Conservation (phyloP, 495 filamentous ascomycete genomes). For the Penicillium coprophilum region DNA sequence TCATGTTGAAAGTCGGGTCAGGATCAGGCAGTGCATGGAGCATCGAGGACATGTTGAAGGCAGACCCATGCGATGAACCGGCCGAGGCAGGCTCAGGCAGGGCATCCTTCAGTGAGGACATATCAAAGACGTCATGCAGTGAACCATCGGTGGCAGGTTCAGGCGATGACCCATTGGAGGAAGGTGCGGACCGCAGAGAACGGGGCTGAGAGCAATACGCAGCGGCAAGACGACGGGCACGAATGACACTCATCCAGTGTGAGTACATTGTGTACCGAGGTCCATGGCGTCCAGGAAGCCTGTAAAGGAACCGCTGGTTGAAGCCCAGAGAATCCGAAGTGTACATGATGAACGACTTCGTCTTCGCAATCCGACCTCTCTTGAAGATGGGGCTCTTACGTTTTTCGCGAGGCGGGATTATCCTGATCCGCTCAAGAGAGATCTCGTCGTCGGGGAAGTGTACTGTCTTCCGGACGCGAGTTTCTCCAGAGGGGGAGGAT, state of each 20-base stretch:
- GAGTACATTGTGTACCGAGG: neutral
- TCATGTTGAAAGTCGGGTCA: neutral
- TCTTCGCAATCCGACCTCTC: neutral
- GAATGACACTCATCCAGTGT: neutral
- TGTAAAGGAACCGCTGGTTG: neutral
- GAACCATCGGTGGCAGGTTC: slow-evolving; percentile 1
- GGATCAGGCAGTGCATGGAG: neutral
- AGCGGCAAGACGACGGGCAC: neutral
- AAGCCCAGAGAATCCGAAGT: neutral
- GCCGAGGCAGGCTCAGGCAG: neutral
- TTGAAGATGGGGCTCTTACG: neutral
- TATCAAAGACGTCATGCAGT: neutral
- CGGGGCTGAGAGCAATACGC: neutral
- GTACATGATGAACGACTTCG: neutral
- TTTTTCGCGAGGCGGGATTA: neutral
- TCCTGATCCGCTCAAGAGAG: neutral
- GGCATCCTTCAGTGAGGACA: neutral
- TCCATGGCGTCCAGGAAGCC: neutral
- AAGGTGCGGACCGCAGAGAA: neutral
- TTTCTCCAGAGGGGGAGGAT: neutral
- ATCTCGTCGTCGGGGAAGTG: neutral
- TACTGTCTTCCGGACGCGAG: neutral
- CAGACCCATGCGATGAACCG: neutral
- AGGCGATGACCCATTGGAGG: neutral
- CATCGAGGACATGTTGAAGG: neutral